A percentile compares a stretch with the other conserved stretches of the same genome.
Conservation (phyloP, 2,329 filamentous ascomycete species). For the Monosporascus sp. region DNA sequence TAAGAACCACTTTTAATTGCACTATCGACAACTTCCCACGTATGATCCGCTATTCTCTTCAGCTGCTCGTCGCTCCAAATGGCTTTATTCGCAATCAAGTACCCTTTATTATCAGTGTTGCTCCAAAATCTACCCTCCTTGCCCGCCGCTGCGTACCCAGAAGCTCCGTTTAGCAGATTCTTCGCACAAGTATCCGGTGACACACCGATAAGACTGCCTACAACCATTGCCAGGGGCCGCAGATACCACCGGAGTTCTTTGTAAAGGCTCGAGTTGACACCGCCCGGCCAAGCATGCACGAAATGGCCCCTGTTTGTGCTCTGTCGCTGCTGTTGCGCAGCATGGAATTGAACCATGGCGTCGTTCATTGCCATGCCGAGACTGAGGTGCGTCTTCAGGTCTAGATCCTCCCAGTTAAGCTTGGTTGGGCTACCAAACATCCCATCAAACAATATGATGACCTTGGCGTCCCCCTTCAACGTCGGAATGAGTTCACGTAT, state of each 20-base stretch:
- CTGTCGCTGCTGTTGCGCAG: slow-evolving; percentile 20
- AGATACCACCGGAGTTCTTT: slow-evolving; percentile 27
- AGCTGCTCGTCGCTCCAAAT: slow-evolving; percentile 24
- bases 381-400: slow-evolving; percentile 30
- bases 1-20: background rate
- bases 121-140: slow-evolving; percentile 20
- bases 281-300: slow-evolving; percentile 35
- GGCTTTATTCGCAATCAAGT: slow-evolving; percentile 18
- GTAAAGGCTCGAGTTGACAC: slow-evolving; percentile 29
- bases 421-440: slow-evolving; percentile 24
- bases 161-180: slow-evolving; percentile 19
- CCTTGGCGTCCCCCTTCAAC: slow-evolving; percentile 30
- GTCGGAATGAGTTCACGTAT: slow-evolving; percentile 34
- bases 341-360: slow-evolving; percentile 30
- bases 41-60: slow-evolving; percentile 14
- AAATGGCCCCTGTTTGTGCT: slow-evolving; percentile 23
- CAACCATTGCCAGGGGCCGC: slow-evolving; percentile 6
- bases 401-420: slow-evolving; percentile 35
- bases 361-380: slow-evolving; percentile 32
- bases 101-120: slow-evolving; percentile 26
- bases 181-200: slow-evolving; percentile 24
- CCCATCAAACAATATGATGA: slow-evolving; percentile 34
- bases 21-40: background rate
- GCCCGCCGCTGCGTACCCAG: slow-evolving; percentile 4
- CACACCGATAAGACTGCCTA: slow-evolving; percentile 16